These are phyloP conservation scores for Globisporangium spinosum DNA, from an alignment of 352 stramenopile species.

Conservation along the genomic window DNA sequence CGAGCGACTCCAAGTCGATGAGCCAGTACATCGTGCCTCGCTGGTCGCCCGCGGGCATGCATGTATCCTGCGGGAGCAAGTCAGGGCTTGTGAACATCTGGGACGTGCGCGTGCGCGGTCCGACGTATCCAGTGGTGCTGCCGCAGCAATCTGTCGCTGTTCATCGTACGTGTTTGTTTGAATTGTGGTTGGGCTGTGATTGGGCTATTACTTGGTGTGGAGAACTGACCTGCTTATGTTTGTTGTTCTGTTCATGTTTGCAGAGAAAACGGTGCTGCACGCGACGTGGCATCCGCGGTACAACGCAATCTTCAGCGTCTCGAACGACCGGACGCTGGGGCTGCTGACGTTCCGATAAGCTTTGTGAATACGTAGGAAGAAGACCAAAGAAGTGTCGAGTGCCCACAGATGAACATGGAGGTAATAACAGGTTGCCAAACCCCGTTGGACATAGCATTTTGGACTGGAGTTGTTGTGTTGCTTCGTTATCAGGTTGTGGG, in stretches of 20 bases:
- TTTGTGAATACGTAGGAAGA: not conserved
- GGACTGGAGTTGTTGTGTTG: not conserved
- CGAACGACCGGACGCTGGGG: conserved; percentile 72
- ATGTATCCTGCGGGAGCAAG: conserved; percentile 72
- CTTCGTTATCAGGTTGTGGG: not conserved
- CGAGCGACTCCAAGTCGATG: conserved; percentile 52
- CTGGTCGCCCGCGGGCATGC: conserved; percentile 67
- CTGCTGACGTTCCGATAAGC: conserved; percentile 71
- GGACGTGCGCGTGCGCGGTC: conserved; percentile 68
- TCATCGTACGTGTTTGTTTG: conserved; percentile 47
- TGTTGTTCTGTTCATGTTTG: not conserved
- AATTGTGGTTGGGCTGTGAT: not conserved
- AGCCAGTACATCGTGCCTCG: conserved; percentile 85
- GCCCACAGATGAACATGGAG: conserved; percentile 1
- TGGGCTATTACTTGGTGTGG: conserved; percentile 5
- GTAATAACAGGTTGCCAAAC: not conserved
- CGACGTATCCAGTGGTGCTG: conserved; percentile 47
- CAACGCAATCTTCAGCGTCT: conserved; percentile 86
- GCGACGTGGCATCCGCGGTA: conserved; percentile 82
- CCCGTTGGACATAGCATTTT: not conserved
- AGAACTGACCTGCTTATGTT: not conserved
- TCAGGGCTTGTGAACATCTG: conserved; percentile 66
- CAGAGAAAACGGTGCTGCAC: conserved; percentile 83
- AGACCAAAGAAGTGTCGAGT: not conserved
- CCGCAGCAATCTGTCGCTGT: conserved; percentile 72